Percentiles rank a stretch among this genome's conserved stretches.
Evolutionary conservation across 2,329 filamentous ascomycete species (phyloP).

Genomic region (Penicillium brevicompactum): DNA sequence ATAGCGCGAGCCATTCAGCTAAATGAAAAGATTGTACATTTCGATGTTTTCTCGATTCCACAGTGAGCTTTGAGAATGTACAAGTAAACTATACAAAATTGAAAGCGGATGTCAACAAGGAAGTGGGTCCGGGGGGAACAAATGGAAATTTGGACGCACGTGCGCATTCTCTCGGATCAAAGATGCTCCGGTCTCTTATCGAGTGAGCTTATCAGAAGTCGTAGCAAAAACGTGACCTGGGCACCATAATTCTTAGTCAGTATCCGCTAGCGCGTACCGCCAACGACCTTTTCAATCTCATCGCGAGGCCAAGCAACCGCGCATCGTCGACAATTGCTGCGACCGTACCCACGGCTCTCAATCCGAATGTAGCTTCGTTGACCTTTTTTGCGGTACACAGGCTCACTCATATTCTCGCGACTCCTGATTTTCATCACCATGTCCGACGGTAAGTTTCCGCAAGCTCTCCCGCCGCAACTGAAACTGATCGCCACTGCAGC

Average conservation of each 20-base stretch:
- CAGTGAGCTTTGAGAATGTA: too few relatives aligned
- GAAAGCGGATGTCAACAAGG: too few relatives aligned
- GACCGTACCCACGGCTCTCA: conserved; percentile 32
- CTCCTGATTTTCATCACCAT: conserved; percentile 34
- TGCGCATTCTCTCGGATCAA: too few relatives aligned
- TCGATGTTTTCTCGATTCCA: too few relatives aligned
- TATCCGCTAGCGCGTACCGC: conserved; percentile 19
- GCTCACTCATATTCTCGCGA: conserved; percentile 28
- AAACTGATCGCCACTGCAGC: conserved; percentile 48
- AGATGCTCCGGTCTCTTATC: too few relatives aligned
- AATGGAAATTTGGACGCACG: too few relatives aligned
- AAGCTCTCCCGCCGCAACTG: conserved; percentile 11
- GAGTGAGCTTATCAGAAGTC: too few relatives aligned
- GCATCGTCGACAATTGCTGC: conserved; percentile 25
- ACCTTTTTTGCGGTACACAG: conserved; percentile 29
- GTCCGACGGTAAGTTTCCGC: conserved; percentile 46
- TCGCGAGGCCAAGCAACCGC: conserved; percentile 23
- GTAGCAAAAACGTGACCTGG: too few relatives aligned
- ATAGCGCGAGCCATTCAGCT: too few relatives aligned
- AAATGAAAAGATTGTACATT: too few relatives aligned
- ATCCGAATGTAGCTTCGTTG: conserved; percentile 40
- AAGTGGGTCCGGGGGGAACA: too few relatives aligned
- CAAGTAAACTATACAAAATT: too few relatives aligned
- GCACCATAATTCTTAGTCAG: not conserved
- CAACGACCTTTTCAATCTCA: conserved; percentile 23